These are phyloP conservation scores for Geranomyces michiganensis DNA, from an alignment of 192 early-diverging fungal genomes.

Conservation along the genomic window DNA sequence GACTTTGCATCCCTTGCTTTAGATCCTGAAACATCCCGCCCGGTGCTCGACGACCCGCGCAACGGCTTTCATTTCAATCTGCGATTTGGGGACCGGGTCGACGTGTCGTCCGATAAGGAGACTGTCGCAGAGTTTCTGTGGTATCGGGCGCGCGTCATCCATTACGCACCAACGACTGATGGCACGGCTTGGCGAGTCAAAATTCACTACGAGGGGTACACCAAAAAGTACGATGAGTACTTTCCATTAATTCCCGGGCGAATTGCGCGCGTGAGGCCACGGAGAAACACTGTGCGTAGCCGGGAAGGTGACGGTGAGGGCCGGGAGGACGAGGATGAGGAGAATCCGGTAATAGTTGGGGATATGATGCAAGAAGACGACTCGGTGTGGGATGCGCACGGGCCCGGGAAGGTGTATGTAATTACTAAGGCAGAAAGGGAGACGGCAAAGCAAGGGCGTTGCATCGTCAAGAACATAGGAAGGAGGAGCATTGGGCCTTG, in stretches of 20 bases:
- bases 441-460: constrained; percentile 2
- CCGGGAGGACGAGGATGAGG: background rate
- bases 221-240: constrained; percentile 19
- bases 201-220: constrained; percentile 27
- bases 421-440: constrained; percentile 13
- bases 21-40: constrained; percentile 21
- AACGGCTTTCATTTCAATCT: constrained; percentile 36
- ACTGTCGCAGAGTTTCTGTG: background rate
- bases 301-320: no score
- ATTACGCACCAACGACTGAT: constrained; percentile 20
- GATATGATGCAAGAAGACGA: background rate
- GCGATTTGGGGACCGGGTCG: constrained; percentile 23
- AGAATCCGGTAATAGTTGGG: background rate
- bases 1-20: background rate
- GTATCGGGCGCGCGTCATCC: constrained; percentile 26
- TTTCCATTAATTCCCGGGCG: constrained; percentile 1
- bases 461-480: background rate
- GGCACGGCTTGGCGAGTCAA: constrained; percentile 24
- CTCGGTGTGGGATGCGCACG: background rate
- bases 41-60: constrained; percentile 15
- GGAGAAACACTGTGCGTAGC: no score
- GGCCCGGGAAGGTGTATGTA: constrained; percentile 19
- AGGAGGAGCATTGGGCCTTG: constrained; percentile 1
- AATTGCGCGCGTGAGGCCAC: constrained; percentile 1
- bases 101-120: constrained; percentile 2